These are phyloP conservation scores for Eucalyptus coolabah DNA, from an alignment of 345 rosid genomes.

Conservation along the genomic window DNA sequence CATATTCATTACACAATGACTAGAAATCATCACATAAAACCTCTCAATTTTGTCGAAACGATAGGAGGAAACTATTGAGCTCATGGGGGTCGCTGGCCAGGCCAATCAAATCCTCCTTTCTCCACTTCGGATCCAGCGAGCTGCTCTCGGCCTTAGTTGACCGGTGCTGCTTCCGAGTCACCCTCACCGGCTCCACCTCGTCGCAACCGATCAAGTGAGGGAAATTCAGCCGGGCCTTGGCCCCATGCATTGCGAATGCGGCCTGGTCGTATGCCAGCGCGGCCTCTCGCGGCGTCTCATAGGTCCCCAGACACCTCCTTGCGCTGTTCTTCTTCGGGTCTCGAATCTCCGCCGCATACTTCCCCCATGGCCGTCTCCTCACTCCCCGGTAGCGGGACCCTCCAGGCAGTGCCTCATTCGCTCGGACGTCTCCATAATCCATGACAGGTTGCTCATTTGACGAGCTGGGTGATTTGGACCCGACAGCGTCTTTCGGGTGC, in stretches of 20 bases:
- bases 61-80: neutral
- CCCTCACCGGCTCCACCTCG: neutral
- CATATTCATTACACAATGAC: neutral
- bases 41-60: neutral
- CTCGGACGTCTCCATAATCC: neutral
- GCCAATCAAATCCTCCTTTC: neutral
- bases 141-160: neutral
- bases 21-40: neutral
- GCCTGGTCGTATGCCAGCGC: neutral
- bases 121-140: neutral
- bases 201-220: neutral
- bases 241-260: neutral
- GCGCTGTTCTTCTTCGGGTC: constrained; percentile 57
- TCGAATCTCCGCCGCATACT: constrained; percentile 67
- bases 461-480: neutral
- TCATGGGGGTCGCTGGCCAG: neutral
- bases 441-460: neutral
- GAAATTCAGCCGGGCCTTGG: neutral
- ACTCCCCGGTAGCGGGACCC: neutral
- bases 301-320: constrained; percentile 64
- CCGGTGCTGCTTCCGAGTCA: neutral
- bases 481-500: neutral
- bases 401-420: neutral
- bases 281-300: constrained; percentile 50
- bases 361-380: constrained; percentile 56